These are phyloP conservation scores for Candida anutae DNA, from an alignment of 1,139 yeast genomes.

Conservation along the genomic window DNA sequence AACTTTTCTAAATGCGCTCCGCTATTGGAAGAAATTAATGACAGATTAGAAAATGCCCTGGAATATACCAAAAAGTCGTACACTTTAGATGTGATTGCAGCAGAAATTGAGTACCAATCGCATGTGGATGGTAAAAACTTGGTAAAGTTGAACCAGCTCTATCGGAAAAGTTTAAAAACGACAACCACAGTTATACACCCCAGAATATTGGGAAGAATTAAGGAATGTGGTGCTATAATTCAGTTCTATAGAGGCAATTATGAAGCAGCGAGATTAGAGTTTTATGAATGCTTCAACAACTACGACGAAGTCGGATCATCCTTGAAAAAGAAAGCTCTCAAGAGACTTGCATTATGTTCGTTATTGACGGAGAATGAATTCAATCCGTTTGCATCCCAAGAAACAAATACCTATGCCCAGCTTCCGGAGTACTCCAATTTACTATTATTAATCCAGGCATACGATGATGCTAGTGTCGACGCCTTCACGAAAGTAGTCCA, in stretches of 20 bases:
- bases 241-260: slow-evolving; percentile 55
- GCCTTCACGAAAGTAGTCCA: slow-evolving; percentile 11
- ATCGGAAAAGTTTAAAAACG: slow-evolving; percentile 39
- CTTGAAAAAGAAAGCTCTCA: slow-evolving; percentile 47
- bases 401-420: slow-evolving; percentile 41
- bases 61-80: slow-evolving; percentile 40
- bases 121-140: slow-evolving; percentile 20
- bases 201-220: slow-evolving; percentile 57
- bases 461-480: slow-evolving; percentile 21
- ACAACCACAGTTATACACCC: slow-evolving; percentile 72
- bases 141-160: slow-evolving; percentile 37
- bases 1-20: slow-evolving; percentile 27
- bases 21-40: slow-evolving; percentile 35
- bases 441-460: slow-evolving; percentile 22
- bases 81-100: slow-evolving; percentile 56
- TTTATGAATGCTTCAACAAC: slow-evolving; percentile 66
- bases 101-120: slow-evolving; percentile 50
- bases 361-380: slow-evolving; percentile 57
- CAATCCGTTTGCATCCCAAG: slow-evolving; percentile 60
- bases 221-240: slow-evolving; percentile 71
- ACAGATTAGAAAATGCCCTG: slow-evolving; percentile 27
- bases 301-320: slow-evolving; percentile 75
- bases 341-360: slow-evolving; percentile 57
- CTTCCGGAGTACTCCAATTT: slow-evolving; percentile 27
- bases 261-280: slow-evolving; percentile 54